Base-by-base conservation (phyloP, 2,329 filamentous ascomycete species). In the Pseudocercospora crystallina region DNA sequence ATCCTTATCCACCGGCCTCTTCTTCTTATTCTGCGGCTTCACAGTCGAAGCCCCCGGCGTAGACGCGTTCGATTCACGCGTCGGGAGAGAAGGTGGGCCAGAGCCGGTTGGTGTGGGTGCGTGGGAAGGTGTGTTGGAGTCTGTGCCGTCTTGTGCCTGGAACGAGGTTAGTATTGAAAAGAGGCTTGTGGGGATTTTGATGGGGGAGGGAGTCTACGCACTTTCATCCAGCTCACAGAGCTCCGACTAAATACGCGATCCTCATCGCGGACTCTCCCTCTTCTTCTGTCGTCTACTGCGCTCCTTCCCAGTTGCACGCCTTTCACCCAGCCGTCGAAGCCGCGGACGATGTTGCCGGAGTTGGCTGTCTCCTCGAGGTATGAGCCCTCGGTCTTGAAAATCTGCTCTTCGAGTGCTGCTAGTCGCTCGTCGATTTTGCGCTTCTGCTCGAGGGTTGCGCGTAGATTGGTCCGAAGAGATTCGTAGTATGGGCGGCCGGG, bases 251-350 rank as follows among this genome's bases (percentile, higher is more conserved):
- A 92, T 47, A 92, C 85, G 57, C 87, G 79, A 66, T 90, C 87
- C 61, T 81, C 79, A 45, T 91, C 88, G 54, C 78, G 78, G 42
- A 86, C 75, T 5, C 81, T 80, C 17, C 80, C 73, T 53, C 74
- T 78, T 69, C 87, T 82, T 64, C 87, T 83, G 84, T 84, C 67
- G 84, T 81, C 65, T 82, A 66, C 53, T 60, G 65, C 32, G 65
- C 71, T 49, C 66, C 71, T 39, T 26, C 70, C 71, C 3, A 73
- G 77, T 59, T 82, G 78, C 9, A 84, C 79, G 3, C 80, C 91
- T 72, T 99, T 99, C 77, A 96, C 95, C 74, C 97, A 99, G 68
- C 90, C 95, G 71, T 99, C 94, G 71, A 99, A 99, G 15, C 94
- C 94, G 42, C 89, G 90, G 69, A 99, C 92, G 67, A 99, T 97